A percentile compares a stretch with the other conserved stretches of the same genome.
Evolutionary conservation across 2,329 filamentous ascomycete genomes (phyloP).

Genomic region (Xylariomycetidae sp.): DNA sequence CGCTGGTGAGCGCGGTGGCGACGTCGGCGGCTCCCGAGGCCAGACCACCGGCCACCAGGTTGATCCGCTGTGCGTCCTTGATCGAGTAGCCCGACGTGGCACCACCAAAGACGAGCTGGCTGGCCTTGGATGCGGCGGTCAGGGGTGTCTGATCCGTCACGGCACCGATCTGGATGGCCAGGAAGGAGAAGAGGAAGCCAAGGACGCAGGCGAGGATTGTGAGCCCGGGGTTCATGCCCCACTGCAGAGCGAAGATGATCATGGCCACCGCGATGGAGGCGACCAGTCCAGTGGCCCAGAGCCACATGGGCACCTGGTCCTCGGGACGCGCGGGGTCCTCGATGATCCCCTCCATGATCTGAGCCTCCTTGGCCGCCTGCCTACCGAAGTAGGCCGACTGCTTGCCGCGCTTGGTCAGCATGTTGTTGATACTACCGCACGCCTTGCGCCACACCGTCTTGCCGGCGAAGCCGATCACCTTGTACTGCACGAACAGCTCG

Average conservation of each 20-base stretch:
- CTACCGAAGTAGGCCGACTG: slow-evolving; percentile 37
- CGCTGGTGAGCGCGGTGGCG: slow-evolving; percentile 49
- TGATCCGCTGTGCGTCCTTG: slow-evolving; percentile 55
- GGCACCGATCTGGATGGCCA: slow-evolving; percentile 56
- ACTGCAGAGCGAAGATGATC: slow-evolving; percentile 46
- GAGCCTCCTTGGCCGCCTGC: slow-evolving; percentile 27
- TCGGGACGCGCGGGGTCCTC: slow-evolving; percentile 43
- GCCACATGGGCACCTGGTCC: slow-evolving; percentile 48
- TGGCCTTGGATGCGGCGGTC: slow-evolving; percentile 63
- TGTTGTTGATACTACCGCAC: slow-evolving; percentile 36
- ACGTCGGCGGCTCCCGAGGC: slow-evolving; percentile 53
- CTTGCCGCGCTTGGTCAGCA: slow-evolving; percentile 36
- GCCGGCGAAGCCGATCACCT: slow-evolving; percentile 33
- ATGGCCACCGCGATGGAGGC: slow-evolving; percentile 46
- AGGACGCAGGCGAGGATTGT: slow-evolving; percentile 52
- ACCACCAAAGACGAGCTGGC: slow-evolving; percentile 63
- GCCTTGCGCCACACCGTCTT: slow-evolving; percentile 44
- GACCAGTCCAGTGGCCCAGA: slow-evolving; percentile 45
- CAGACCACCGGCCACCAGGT: slow-evolving; percentile 58
- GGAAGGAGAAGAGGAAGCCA: slow-evolving; percentile 57
- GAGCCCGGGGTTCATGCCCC: slow-evolving; percentile 52
- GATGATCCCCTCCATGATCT: slow-evolving; percentile 36
- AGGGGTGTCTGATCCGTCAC: slow-evolving; percentile 60
- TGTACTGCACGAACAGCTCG: slow-evolving; percentile 35
- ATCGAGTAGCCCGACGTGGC: slow-evolving; percentile 51